Conservation (phyloP, 225 moss, liverwort and hornwort species). For the Anthoceros angustus region DNA sequence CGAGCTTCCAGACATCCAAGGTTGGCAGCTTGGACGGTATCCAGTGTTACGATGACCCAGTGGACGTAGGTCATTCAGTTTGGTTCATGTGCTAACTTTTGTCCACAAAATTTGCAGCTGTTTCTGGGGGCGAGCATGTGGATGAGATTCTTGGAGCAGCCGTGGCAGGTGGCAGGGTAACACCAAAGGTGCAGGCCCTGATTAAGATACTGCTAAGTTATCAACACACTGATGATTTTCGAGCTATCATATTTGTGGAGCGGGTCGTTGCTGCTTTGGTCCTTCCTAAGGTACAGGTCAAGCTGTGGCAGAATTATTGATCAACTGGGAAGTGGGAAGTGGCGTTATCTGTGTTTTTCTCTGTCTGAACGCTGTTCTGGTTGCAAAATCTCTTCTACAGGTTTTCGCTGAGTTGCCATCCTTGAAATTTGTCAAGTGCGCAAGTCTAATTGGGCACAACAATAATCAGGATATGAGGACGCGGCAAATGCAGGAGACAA, state of each 20-base stretch:
- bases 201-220: constrained; percentile 87
- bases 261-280: constrained; percentile 92
- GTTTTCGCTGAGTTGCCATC: constrained; percentile 99
- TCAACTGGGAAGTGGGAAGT: not conserved
- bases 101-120: constrained; percentile 29
- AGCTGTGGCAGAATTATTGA: not conserved
- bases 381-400: constrained; percentile 23
- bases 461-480: constrained; percentile 99
- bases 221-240: constrained; percentile 96
- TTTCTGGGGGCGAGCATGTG: constrained; percentile 95
- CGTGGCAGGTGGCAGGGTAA: constrained; percentile 97
- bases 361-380: not conserved
- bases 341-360: constrained; percentile 12
- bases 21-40: constrained; percentile 15
- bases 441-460: constrained; percentile 96
- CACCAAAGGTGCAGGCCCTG: constrained; percentile 96
- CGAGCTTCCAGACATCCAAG: constrained; percentile 95
- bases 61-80: not conserved
- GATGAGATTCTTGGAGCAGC: constrained; percentile 98
- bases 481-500: constrained; percentile 98
- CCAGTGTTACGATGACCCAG: not conserved
- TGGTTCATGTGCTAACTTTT: not conserved
- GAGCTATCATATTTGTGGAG: constrained; percentile 98
- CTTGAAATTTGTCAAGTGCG: constrained; percentile 93
- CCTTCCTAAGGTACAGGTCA: constrained; percentile 55